Percentiles rank a stretch among this genome's conserved stretches.
Conservation (phyloP, 768 basidiomycete genomes). For the Boletus reticulatus region DNA sequence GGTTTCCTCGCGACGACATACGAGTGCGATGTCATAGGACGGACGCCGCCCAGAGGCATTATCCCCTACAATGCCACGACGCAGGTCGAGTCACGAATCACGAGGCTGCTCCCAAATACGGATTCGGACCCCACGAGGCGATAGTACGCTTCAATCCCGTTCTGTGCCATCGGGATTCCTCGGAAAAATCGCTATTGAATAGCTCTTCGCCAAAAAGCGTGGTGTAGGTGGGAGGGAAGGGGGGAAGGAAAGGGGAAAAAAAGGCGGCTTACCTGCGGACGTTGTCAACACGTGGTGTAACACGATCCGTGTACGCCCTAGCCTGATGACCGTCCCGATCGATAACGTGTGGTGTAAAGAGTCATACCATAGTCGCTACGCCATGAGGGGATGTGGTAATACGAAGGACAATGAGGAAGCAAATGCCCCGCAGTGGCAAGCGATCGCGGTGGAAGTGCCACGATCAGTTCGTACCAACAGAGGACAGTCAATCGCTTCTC, state of each 20-base stretch:
- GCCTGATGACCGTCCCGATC: background rate
- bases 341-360: background rate
- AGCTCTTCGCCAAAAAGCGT: too few relatives aligned
- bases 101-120: too few relatives aligned
- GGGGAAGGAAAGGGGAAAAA: too few relatives aligned
- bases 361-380: conserved; percentile 1
- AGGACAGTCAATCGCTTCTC: conserved; percentile 16
- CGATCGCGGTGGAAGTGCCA: background rate
- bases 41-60: background rate
- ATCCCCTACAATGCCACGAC: background rate
- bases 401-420: conserved; percentile 19
- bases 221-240: too few relatives aligned
- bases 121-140: too few relatives aligned
- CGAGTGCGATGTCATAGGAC: background rate
- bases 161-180: too few relatives aligned
- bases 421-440: conserved; percentile 5
- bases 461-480: conserved; percentile 5
- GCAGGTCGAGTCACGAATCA: too few relatives aligned
- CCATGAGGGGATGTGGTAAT: conserved; percentile 3
- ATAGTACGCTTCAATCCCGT: too few relatives aligned
- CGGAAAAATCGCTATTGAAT: too few relatives aligned
- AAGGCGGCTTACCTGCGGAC: background rate
- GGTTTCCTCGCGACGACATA: background rate
- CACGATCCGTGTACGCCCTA: background rate
- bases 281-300: conserved; percentile 7